Conservation (phyloP, 2,329 filamentous ascomycete species). For the Rasamsonia emersonii region DNA sequence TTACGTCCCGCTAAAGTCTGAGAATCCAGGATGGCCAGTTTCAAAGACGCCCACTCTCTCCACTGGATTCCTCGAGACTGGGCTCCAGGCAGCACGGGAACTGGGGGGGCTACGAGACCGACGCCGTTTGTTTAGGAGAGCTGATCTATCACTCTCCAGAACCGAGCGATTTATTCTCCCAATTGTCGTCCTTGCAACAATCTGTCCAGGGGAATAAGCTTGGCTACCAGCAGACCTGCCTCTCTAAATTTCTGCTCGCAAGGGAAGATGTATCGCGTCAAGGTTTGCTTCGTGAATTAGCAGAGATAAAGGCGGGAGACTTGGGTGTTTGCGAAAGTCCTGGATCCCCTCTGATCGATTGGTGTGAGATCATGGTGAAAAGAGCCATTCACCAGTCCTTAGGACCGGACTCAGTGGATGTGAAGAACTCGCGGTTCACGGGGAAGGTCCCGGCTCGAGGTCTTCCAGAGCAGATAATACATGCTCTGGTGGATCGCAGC, state of each 20-base stretch:
- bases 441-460: no score
- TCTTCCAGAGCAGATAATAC: no score
- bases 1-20: constrained; percentile 1
- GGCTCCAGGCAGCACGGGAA: not conserved
- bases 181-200: not conserved
- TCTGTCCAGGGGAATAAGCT: not conserved
- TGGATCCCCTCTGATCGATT: no score
- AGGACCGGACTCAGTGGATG: no score
- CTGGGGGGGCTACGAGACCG: constrained; percentile 1
- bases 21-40: constrained; percentile 2
- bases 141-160: constrained; percentile 2
- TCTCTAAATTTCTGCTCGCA: constrained; percentile 2
- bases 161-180: not conserved
- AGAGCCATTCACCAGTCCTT: no score
- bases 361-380: no score
- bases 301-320: no score
- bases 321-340: no score
- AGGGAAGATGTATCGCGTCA: constrained; percentile 1
- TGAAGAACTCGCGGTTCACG: no score
- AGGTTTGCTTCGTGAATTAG: not conserved
- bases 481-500: no score
- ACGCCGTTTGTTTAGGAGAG: constrained; percentile 1
- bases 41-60: not conserved
- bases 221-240: constrained; percentile 1
- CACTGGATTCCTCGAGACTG: not conserved